Evolutionary conservation across 2,329 filamentous ascomycete genomes (phyloP), one percentile per base, ranked within the genome.

Genomic region (Stachybotrys chlorohalonatus): DNA sequence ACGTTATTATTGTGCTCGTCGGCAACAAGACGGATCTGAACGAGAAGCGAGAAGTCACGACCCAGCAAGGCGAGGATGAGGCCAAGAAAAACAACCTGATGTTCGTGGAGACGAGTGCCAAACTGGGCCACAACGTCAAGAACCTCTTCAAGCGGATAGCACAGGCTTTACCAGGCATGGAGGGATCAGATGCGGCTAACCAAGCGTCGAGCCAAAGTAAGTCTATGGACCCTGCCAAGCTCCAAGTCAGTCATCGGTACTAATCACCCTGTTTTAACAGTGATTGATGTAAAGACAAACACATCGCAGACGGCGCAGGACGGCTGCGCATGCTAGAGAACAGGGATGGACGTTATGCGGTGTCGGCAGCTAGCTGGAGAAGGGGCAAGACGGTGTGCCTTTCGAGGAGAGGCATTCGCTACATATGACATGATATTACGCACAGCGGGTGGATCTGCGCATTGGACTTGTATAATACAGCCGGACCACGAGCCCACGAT

Each of bases 1-100:
- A 99, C 73, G 95, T 99, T 57, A 99, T 99, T 66, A 97, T 99
- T 66, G 94, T 99, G 50, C 77, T 99, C 50, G 95, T 99, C 46
- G 94, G 94, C 62, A 99, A 99, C 80, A 99, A 99, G 85, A 99
- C 94, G 49, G 94, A 99, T 80, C 74, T 99, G 72, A 95, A 94
- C 73, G 94, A 99, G 73, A 97, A 96, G 82, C 84, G 94, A 54
- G 93, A 99, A 74, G 94, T 99, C 57, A 99, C 93, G 47, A 95
- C 91, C 42, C 86, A 89, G 68, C 92, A 97, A 73, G 94, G 94
- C 57, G 94, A 99, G 73, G 94, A 97, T 65, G 94, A 99, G 75
- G 93, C 93, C 48, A 96, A 95, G 82, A 93, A 93, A 79, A 93
- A 96, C 73, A 94, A 94, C 62, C 78, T 96, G 62, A 96, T 99